phyloP scores from a whole-genome alignment of 2,329 filamentous ascomycete genomes.

The Triangularia verruculosa region DNA sequence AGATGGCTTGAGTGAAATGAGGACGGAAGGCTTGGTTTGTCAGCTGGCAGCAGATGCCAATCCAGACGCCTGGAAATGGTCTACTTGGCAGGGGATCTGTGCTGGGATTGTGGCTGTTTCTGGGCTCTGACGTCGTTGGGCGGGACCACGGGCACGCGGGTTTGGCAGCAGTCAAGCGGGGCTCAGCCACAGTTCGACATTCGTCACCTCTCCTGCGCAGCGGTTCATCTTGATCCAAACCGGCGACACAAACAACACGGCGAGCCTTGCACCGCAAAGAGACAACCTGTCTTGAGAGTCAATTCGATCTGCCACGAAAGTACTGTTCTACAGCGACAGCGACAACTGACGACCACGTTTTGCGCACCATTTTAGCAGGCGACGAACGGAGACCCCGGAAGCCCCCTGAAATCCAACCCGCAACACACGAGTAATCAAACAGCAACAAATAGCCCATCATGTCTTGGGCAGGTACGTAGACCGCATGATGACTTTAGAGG shows the following conservation, averaged over 20 bases:
- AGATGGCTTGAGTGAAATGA: slow-evolving; percentile 3
- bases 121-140: slow-evolving; percentile 6
- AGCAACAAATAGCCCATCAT: slow-evolving; percentile 33
- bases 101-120: slow-evolving; percentile 1
- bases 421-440: neutral
- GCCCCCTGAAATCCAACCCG: neutral
- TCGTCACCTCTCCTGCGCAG: neutral
- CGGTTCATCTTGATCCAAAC: neutral
- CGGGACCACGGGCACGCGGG: neutral
- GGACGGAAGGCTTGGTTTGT: slow-evolving; percentile 1
- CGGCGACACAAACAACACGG: slow-evolving; percentile 9
- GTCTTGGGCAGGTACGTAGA: slow-evolving; percentile 46
- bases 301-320: slow-evolving; percentile 5
- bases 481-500: slow-evolving; percentile 17
- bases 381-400: neutral
- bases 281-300: slow-evolving; percentile 2
- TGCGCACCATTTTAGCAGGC: neutral
- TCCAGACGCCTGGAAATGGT: neutral
- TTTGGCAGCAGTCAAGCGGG: slow-evolving; percentile 22
- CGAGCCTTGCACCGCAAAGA: neutral
- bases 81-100: neutral
- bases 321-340: neutral
- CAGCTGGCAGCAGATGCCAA: neutral
- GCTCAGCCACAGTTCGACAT: neutral
- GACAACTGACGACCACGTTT: neutral